Evolutionary conservation across 1,284 basidiomycete genomes (phyloP).

Genomic region (Sutorius eximius): DNA sequence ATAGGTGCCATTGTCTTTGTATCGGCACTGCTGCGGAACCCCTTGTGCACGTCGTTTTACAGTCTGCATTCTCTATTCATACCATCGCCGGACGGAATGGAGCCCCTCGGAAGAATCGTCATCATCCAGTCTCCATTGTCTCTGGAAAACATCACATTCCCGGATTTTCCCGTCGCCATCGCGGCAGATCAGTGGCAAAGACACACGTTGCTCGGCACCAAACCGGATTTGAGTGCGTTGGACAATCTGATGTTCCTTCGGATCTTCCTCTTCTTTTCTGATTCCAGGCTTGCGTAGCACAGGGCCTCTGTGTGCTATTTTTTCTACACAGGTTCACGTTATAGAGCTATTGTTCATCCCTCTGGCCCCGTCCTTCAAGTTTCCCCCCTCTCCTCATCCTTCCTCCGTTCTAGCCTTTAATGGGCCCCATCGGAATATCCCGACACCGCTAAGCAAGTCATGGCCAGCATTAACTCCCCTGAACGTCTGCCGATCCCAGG

Average conservation of each 20-base stretch:
- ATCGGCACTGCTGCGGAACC: background rate
- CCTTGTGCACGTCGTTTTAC: background rate
- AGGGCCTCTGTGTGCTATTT: background rate
- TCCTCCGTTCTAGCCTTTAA: too few species aligned
- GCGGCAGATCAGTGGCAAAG: slow-evolving; percentile 1
- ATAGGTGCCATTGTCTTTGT: slow-evolving; percentile 1
- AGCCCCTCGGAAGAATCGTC: background rate
- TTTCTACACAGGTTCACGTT: slow-evolving; percentile 4
- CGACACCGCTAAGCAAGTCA: background rate
- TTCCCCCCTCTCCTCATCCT: background rate
- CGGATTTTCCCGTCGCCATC: slow-evolving; percentile 13
- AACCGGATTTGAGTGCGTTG: slow-evolving; percentile 2
- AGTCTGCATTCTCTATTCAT: background rate
- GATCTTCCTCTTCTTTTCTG: slow-evolving; percentile 15
- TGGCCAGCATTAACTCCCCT: background rate
- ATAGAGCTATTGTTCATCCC: background rate
- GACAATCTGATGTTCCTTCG: slow-evolving; percentile 2
- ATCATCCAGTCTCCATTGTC: background rate
- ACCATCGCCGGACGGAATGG: slow-evolving; percentile 1
- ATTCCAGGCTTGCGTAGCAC: background rate
- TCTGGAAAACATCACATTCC: background rate
- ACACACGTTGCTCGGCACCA: slow-evolving; percentile 22
- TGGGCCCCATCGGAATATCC: background rate
- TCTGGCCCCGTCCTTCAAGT: background rate
- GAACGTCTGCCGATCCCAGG: background rate